A percentile compares a stretch with the other conserved stretches of the same genome.
phyloP scores from a whole-genome alignment of 305 asterid genomes.

The Fraxinus baroniana region DNA sequence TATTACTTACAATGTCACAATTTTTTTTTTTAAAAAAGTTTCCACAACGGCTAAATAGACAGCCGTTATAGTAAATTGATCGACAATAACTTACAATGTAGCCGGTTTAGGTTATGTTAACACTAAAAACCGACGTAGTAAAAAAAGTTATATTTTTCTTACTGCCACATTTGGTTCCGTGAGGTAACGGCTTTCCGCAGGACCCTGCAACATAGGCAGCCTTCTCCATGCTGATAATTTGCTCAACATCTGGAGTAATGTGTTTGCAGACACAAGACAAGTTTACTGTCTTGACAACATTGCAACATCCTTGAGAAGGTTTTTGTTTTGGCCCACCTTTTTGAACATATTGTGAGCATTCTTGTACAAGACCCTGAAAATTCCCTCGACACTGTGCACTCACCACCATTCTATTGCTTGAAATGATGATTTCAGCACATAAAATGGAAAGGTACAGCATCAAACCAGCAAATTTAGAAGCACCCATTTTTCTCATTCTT shows the following conservation, averaged over 20 bases:
- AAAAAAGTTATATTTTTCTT: conserved; percentile 13
- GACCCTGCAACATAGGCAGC: conserved; percentile 44
- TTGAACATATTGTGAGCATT: conserved; percentile 56
- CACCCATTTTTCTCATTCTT: conserved; percentile 24
- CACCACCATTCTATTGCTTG: conserved; percentile 17
- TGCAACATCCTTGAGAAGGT: conserved; percentile 58
- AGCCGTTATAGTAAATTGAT: no score
- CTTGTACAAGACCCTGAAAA: conserved; percentile 51
- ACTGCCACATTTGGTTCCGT: conserved; percentile 69
- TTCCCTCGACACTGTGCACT: conserved; percentile 63
- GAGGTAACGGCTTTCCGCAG: conserved; percentile 55
- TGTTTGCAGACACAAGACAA: conserved; percentile 52
- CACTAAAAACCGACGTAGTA: neutral
- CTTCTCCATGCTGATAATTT: conserved; percentile 59
- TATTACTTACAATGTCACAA: neutral
- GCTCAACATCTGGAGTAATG: conserved; percentile 40
- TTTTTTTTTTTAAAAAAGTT: no score
- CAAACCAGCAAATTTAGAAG: conserved; percentile 10
- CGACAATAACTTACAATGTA: neutral
- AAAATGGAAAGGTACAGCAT: conserved; percentile 21
- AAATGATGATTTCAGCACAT: conserved; percentile 1
- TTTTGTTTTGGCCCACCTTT: conserved; percentile 37
- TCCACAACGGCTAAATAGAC: neutral
- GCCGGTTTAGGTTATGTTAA: neutral
- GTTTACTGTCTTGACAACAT: conserved; percentile 42